Evolutionary conservation across 108 stramenopile species (phyloP), one percentile per base, ranked within the genome.

Genomic region (Skeletonema menzelii): DNA sequence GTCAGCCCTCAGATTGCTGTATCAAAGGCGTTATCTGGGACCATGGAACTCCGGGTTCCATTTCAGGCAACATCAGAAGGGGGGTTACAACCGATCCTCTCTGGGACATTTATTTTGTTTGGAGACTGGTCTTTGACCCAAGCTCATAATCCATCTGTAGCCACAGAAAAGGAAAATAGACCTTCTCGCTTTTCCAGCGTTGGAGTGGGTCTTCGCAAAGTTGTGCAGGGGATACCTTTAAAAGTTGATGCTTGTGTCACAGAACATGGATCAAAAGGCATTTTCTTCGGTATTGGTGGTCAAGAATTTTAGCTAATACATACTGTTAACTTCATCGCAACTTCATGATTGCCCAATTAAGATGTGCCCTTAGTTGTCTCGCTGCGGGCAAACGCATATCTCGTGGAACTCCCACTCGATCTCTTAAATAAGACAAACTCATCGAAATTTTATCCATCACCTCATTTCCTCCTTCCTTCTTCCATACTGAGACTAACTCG

Each of bases 381-480:
- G 96, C 97, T 14, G 97, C 96, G 6, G 93, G 91, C 69, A 95
- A 84, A 53, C 81, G 74, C 88, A 98, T 91, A 63, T 98, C 97
- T 12, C 97, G 79, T 8, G 97, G 97, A 20, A 98, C 97, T 62
- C 95, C 95, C 5, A 97, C 84, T 60, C 97, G 82, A 73, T 96
- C 95, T 62, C 97, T 72, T 59, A 98, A 66, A 67, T 98, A 98
- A 6, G 84, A 74, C 37, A 96, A 62, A 59, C 87, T 87, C 0
- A 66, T 59, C 31, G 79, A 65, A 12, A 90, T 75, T 31, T 84
- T 78, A 32, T 77, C 79, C 2, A 68, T 64, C 27, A 79, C 78
- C 30, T 87, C 88, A 8, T 65, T 63, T 35, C 87, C 88, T 44
- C 95, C 89, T 63, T 89, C 73, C 44, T 80, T 70, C 57, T 32